A percentile compares a stretch with the other conserved stretches of the same genome.
Conservation (phyloP, 2,329 filamentous ascomycete species). For the Epichloe gansuensis region DNA sequence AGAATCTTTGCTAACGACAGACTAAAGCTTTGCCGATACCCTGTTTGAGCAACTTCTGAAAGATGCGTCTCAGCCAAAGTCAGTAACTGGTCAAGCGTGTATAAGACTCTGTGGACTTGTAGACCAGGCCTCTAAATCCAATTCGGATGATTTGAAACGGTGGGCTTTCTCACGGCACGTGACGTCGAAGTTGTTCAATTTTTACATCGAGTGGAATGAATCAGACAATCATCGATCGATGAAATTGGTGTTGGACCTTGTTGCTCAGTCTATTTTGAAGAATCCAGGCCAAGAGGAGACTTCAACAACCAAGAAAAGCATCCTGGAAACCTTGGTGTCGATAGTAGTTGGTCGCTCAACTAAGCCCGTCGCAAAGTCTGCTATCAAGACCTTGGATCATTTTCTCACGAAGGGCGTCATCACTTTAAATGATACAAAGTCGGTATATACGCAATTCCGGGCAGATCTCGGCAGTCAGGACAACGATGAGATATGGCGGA, state of each 20-base stretch:
- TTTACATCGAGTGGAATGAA: conserved; percentile 56
- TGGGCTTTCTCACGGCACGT: conserved; percentile 42
- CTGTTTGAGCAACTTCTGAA: conserved; percentile 37
- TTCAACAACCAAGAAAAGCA: conserved; percentile 27
- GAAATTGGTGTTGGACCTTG: conserved; percentile 48
- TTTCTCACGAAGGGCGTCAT: conserved; percentile 51
- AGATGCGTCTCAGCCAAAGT: conserved; percentile 40
- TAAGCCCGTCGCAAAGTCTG: conserved; percentile 55
- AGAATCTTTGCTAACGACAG: conserved; percentile 3
- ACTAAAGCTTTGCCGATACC: conserved; percentile 20
- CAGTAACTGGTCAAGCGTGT: conserved; percentile 43
- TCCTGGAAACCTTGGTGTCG: conserved; percentile 42
- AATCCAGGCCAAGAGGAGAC: conserved; percentile 33
- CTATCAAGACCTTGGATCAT: conserved; percentile 54
- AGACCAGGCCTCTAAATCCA: conserved; percentile 44
- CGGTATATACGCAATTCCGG: conserved; percentile 29
- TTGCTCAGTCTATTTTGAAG: conserved; percentile 36
- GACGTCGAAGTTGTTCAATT: conserved; percentile 41
- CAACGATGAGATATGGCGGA: conserved; percentile 33
- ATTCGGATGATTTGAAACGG: conserved; percentile 25
- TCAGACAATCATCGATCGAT: conserved; percentile 52
- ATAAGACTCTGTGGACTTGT: conserved; percentile 50
- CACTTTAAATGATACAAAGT: conserved; percentile 31
- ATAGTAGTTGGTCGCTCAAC: conserved; percentile 49
- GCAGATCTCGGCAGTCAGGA: conserved; percentile 10